These are phyloP conservation scores for Podospora pseudopauciseta DNA, from an alignment of 495 filamentous ascomycete species.

Conservation along the genomic window DNA sequence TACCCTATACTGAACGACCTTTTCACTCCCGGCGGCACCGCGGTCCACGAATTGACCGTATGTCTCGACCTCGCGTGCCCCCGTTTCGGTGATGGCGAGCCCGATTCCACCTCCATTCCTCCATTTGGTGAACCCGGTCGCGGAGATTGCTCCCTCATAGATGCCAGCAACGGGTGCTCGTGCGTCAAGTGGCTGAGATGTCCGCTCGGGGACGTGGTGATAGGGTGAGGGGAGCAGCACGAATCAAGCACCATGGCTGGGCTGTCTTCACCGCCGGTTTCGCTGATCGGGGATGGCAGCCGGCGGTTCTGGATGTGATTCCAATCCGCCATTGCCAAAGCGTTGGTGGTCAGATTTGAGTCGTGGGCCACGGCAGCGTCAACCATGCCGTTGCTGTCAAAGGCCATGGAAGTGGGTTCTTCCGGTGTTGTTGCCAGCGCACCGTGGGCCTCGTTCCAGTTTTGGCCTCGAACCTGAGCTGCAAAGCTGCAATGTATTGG, in stretches of 20 bases:
- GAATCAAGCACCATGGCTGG: constrained; percentile 39
- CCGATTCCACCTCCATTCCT: constrained; percentile 21
- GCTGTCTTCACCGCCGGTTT: constrained; percentile 54
- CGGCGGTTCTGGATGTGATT: constrained; percentile 49
- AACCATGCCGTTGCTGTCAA: constrained; percentile 28
- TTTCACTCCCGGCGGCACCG: constrained; percentile 55
- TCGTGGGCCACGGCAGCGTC: constrained; percentile 27
- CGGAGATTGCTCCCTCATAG: constrained; percentile 20
- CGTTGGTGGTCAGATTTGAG: constrained; percentile 30
- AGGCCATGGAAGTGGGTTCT: constrained; percentile 40
- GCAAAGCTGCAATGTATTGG: constrained; percentile 52
- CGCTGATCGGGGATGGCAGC: constrained; percentile 69
- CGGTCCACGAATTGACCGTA: constrained; percentile 47
- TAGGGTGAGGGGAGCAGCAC: constrained; percentile 15
- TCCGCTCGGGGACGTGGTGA: constrained; percentile 25
- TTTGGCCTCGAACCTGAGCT: constrained; percentile 43
- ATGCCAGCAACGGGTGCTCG: constrained; percentile 33
- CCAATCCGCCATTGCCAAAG: constrained; percentile 42
- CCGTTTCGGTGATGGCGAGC: constrained; percentile 35
- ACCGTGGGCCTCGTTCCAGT: constrained; percentile 33
- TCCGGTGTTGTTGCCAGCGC: constrained; percentile 37
- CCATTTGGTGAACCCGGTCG: constrained; percentile 6
- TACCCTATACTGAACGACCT: constrained; percentile 78
- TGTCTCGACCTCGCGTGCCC: constrained; percentile 46
- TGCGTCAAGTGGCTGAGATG: constrained; percentile 36